Conservation (phyloP, 1,139 yeast genomes). For the Saccharomyces hybrid region DNA sequence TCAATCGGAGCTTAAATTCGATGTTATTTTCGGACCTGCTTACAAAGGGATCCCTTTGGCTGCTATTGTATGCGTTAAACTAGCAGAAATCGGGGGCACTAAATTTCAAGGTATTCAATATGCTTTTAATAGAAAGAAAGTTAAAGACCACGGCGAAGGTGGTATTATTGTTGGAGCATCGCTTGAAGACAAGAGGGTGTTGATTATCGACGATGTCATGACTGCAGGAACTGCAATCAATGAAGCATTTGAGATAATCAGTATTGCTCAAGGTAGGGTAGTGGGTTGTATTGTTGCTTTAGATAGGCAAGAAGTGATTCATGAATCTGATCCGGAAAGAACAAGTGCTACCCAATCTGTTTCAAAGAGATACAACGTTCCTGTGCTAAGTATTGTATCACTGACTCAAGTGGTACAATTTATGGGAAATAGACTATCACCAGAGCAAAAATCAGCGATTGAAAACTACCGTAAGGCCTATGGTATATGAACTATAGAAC, state of each 20-base stretch:
- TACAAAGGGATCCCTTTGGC: constrained; percentile 96
- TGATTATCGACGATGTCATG: constrained; percentile 93
- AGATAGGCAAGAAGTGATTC: constrained; percentile 87
- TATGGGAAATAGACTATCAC: constrained; percentile 47
- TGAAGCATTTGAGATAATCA: constrained; percentile 82
- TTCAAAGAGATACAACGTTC: constrained; percentile 61
- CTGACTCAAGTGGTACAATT: constrained; percentile 66
- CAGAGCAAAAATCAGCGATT: constrained; percentile 48
- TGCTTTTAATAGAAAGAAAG: constrained; percentile 80
- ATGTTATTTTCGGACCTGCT: constrained; percentile 95
- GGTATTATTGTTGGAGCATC: constrained; percentile 86
- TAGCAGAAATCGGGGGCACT: constrained; percentile 79
- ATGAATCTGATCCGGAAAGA: constrained; percentile 38
- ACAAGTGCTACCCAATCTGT: constrained; percentile 79
- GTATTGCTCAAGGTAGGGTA: constrained; percentile 59
- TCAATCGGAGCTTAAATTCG: constrained; percentile 72
- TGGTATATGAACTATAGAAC: constrained; percentile 22
- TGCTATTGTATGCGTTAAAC: constrained; percentile 83
- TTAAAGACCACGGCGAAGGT: constrained; percentile 98
- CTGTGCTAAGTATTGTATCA: constrained; percentile 74
- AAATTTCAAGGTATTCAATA: constrained; percentile 59
- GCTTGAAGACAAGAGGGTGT: constrained; percentile 59
- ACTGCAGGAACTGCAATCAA: constrained; percentile 98
- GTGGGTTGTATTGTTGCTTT: constrained; percentile 84
- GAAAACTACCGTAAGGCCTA: constrained; percentile 48